Base-by-base conservation (phyloP, 768 basidiomycete species). In the Mycena capillaripes region DNA sequence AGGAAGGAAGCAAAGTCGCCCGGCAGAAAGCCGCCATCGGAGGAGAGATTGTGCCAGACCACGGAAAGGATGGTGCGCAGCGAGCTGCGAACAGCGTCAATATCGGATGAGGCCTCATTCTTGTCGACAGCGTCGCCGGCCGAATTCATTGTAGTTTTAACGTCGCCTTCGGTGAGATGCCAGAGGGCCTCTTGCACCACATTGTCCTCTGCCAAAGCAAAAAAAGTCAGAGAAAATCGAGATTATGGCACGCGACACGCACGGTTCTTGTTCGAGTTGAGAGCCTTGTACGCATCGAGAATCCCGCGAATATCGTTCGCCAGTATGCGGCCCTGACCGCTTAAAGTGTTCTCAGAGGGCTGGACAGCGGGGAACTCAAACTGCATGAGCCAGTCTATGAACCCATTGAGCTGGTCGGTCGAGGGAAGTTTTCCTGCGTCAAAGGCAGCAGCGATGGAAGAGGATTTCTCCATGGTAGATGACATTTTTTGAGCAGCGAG, bases 1-100 rank as follows among this genome's bases (percentile, higher is more conserved):
- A 86, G 75, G 72, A 93, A 89, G 29, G 92, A 92, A 12, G 89
- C 83, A 73, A 93, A 86, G 78, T 94, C 92, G 57, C 84, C 79
- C 69, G 91, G 82, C 34, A 92, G 81, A 25, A 85, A 84, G 42
- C 82, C 81, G 17, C 88, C 87, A 76, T 92, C 91, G 2, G 86
- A 82, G 0, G 86, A 80, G 25, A 91, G 48, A 27, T 86, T 70
- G 52, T 58, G 29, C 73, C 75, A 71, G n/a, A 76, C 23, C 38
- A 71, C 23, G 25, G 69, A 64, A 30, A 76, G 60, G 48, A 76
- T 61, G 23, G 60, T 66, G 9, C 42, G 64, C 6, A 76, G 27
- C 21, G 72, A 70, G 64, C 21, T 56, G 56, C 70, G 57, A 48
- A 71, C 72, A 36, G 59, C 40, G 1, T 72, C 30, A 17, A 64